Base-by-base conservation (phyloP, 148 eudicot species). In the Persicaria maculosa region DNA sequence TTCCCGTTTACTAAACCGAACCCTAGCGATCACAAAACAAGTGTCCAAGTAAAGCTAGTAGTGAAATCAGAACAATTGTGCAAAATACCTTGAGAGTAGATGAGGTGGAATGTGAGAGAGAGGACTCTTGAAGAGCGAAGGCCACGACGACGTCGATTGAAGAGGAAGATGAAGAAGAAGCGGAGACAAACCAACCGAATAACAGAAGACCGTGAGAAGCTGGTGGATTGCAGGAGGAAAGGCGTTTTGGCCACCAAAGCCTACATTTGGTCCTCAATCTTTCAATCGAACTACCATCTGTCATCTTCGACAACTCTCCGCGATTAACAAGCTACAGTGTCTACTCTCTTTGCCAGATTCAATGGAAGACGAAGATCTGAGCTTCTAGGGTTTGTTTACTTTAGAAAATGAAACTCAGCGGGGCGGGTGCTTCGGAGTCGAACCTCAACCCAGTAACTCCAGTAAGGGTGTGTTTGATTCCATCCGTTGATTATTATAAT, bases 161-260 rank as follows among this genome's bases (percentile, higher is more conserved):
- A 50, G 76, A 61, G 4, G 86, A 76, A 22, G 93, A 83, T 52
- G 85, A 83, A 7, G 90, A 84, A 44, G 45, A 25, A 17, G 68
- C 20, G 20, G 64, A 20, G 16, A 89, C 3, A 74, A 85, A 87
- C 98, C 98, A 95, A 7, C 98, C 98, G 68, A 95, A 92, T 73
- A 94, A 80, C 62, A 90, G 73, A 54, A 77, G 61, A 65, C 22
- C 72, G 57, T 10, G 57, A 16, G 46, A 14, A 22, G 59, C 75
- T 9, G 79, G 40, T 3, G 81, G 74, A 54, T 78, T 48, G 14
- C 83, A 74, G 22, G 77, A 57, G 5, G 81, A 78, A 73, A 92
- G 83, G 57, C 85, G 70, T 6, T 77, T 75, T 1, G 97, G 98
- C 97, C 97, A 95, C 98, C 98, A 95, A 64, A 95, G 76, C 89